These are phyloP conservation scores for Monilinia aucupariae DNA, from an alignment of 2,329 filamentous ascomycete species.

Conservation along the genomic window DNA sequence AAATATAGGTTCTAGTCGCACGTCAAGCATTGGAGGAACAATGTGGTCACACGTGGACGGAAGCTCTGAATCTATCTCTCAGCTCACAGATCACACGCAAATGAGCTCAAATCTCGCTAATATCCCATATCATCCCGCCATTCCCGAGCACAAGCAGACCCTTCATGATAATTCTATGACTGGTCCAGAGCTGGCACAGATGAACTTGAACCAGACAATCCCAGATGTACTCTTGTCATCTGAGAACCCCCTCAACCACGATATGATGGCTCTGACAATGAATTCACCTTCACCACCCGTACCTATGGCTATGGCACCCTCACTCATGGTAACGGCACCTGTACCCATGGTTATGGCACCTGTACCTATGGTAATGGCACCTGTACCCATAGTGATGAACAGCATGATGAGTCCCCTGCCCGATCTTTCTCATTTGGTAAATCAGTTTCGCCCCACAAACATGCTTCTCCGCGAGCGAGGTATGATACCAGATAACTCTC, in stretches of 20 bases:
- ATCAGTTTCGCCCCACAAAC: constrained; percentile 4
- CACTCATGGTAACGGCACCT: neutral
- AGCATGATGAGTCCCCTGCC: neutral
- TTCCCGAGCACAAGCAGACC: neutral
- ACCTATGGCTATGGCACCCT: neutral
- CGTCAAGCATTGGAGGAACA: neutral
- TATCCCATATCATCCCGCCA: neutral
- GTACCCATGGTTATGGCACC: neutral
- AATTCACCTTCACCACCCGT: too few relatives aligned
- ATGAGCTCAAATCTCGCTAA: neutral
- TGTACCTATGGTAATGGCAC: neutral
- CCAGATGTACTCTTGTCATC: neutral
- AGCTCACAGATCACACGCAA: neutral
- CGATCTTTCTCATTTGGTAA: neutral
- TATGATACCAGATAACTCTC: neutral
- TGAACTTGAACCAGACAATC: neutral
- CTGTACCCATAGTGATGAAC: neutral
- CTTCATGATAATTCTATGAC: neutral
- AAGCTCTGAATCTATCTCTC: neutral
- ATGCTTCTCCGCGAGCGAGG: constrained; percentile 14
- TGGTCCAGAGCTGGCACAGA: neutral
- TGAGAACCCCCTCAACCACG: neutral
- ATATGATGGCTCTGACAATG: too few relatives aligned
- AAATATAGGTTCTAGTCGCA: neutral
- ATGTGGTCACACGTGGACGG: neutral